Base-by-base conservation (phyloP, 306 rosid species). In the Luffa acutangula region DNA sequence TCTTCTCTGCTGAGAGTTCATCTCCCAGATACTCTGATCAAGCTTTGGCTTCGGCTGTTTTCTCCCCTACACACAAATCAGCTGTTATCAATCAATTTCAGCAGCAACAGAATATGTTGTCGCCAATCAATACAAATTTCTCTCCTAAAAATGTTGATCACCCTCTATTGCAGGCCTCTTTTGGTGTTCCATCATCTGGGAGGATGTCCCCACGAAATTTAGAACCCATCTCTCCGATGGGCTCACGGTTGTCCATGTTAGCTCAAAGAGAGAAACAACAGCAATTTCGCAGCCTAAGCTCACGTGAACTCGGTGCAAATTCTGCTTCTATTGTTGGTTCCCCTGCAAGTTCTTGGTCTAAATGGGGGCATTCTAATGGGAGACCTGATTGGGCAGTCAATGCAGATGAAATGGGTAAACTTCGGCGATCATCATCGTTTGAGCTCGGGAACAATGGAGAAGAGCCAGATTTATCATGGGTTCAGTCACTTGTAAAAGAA, bases 381-480 rank as follows among this genome's bases (percentile, higher is more conserved):
- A 89, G 81, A 81, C 73, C 92, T 74, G 96, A 94, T 82, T 94
- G 98, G 98, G 89, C 92, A 18, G 92, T 87, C 54, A 74, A 83
- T 82, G 54, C 92, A 1, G 96, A 94, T 45, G 97, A 92, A 79
- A 58, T 85, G 21, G 94, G 94, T 46, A 90, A 89, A 86, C 94
- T 83, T 36, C 93, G 94, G 3, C 85, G 97, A 60, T 94, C 98
- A 2, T 90, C 97, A 2, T 92, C 97, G 0, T 94, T 92, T 53
- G 98, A 94, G 92, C 88, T 90, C 6, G 96, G 94, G 59, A 88
- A 86, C 88, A 92, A 90, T 45, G 96, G 94, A 1, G 98, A 94
- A 87, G 98, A 94, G 83, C 97, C 98, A 1, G 97, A 94, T 86
- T 83, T 94, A 31, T 94, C 98, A 8, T 94, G 98, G 98, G 97